Conservation (phyloP, 192 early-diverging fungal species). For the Gaertneriomyces sp. region DNA sequence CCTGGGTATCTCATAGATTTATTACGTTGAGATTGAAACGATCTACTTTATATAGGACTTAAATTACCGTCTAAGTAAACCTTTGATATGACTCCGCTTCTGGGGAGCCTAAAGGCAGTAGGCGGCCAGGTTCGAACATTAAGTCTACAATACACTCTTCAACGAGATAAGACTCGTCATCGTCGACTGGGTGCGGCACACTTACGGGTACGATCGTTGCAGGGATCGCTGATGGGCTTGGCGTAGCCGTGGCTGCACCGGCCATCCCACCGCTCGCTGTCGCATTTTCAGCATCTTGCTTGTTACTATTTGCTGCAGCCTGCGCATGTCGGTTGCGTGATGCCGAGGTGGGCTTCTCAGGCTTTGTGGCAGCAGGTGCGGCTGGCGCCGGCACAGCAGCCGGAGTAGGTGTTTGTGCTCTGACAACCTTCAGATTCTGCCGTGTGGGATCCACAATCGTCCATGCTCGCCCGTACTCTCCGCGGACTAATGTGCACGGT, state of each 20-base stretch:
- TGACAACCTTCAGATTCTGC: conserved; percentile 9
- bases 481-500: conserved; percentile 42
- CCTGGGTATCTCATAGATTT: neutral
- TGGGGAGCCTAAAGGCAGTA: conserved; percentile 33
- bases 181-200: conserved; percentile 13
- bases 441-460: conserved; percentile 40
- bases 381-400: conserved; percentile 6
- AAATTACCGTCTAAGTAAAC: conserved; percentile 1
- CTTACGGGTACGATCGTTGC: conserved; percentile 15
- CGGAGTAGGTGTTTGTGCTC: neutral
- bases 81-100: conserved; percentile 35
- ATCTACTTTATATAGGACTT: neutral
- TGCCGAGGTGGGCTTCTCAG: conserved; percentile 14
- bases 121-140: conserved; percentile 49
- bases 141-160: conserved; percentile 50
- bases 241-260: neutral
- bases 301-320: conserved; percentile 7
- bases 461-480: conserved; percentile 54
- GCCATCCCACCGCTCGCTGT: conserved; percentile 19
- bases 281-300: neutral
- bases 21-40: neutral
- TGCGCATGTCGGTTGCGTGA: conserved; percentile 1
- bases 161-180: conserved; percentile 19
- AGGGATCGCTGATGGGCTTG: neutral
- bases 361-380: conserved; percentile 11